phyloP scores from a whole-genome alignment of 371 early-diverging fungal genomes.

The Mucor plumbeus region DNA sequence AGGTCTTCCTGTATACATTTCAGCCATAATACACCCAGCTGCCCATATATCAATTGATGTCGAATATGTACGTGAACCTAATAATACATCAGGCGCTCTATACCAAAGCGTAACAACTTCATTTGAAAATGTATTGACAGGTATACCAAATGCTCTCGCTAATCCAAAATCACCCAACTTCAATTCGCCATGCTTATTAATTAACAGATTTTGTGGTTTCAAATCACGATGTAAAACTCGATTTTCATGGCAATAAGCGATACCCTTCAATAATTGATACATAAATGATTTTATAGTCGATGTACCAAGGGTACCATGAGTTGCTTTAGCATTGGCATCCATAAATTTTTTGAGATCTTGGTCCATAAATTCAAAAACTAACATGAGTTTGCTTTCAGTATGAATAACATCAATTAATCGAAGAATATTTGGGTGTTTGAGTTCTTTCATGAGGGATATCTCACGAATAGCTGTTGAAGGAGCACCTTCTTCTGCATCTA shows the following conservation, averaged over 20 bases:
- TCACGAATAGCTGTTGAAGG: constrained; percentile 97
- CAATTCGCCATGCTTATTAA: constrained; percentile 84
- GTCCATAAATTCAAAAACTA: constrained; percentile 99
- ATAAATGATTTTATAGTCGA: constrained; percentile 77
- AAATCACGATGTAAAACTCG: constrained; percentile 97
- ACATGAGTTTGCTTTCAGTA: constrained; percentile 94
- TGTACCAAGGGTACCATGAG: constrained; percentile 71
- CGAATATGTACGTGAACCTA: constrained; percentile 94
- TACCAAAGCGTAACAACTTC: constrained; percentile 98
- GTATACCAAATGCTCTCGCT: constrained; percentile 95
- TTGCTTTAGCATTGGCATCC: constrained; percentile 72
- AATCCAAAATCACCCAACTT: constrained; percentile 96
- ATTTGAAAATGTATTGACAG: constrained; percentile 95
- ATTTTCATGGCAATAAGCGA: constrained; percentile 94
- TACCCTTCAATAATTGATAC: constrained; percentile 87
- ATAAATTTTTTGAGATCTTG: constrained; percentile 97
- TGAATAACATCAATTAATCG: constrained; percentile 97
- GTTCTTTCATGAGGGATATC: constrained; percentile 94
- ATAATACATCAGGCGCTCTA: constrained; percentile 96
- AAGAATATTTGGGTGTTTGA: constrained; percentile 90
- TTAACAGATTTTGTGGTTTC: constrained; percentile 95
- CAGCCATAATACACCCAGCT: constrained; percentile 97
- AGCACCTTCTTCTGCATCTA: constrained; percentile 93
- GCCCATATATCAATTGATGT: constrained; percentile 99
- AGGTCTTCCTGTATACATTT: constrained; percentile 92